Base-by-base conservation (phyloP, 148 eudicot genomes). In the Limonium bicolor region DNA sequence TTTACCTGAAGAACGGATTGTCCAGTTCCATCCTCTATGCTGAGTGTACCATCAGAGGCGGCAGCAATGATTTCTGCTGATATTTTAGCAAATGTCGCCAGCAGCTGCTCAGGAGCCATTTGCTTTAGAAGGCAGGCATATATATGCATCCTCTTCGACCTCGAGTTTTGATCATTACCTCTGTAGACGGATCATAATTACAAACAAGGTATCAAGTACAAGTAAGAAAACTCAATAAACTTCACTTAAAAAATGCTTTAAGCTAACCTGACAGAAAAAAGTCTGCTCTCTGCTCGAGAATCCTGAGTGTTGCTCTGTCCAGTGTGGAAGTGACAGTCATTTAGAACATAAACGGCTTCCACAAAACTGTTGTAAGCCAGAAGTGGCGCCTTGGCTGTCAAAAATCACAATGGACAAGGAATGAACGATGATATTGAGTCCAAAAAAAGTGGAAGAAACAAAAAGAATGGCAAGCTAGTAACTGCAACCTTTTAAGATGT, bases 41-140 rank as follows among this genome's bases (percentile, higher is more conserved):
- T 81, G 55, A 90, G 66, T 66, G 78, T 36, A 48, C 94, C 95
- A 55, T 90, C 99, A 36, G 99, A 78, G 23, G 72, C 88, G 42
- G 99, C 77, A 58, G 99, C 95, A 53, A 90, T 87, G 56, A 90
- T 74, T 64, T 90, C 99, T 47, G 95, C 88, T 65, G 95, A 90
- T 45, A 90, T 74, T 59, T 90, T 90, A 22, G 99, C 95, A 65
- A 90, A 90, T 25, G 95, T 73, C 24, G 99, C 99, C 40, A 90
- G 42, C 21, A 90, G 84, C 46, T 84, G 99, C 53, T 84, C 99
- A 2, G 95, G 93, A 60, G 94, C 88, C 99, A 90, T 90, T 65
- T 90, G 99, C 69, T 85, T 84, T 59, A 90, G 64, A 67, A 90
- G 63, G 3, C 87, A 85, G 32, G 59, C 59, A 33, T 90, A 90